These are phyloP conservation scores for Diplocarpon mali DNA, from an alignment of 2,329 filamentous ascomycete species.

Conservation along the genomic window DNA sequence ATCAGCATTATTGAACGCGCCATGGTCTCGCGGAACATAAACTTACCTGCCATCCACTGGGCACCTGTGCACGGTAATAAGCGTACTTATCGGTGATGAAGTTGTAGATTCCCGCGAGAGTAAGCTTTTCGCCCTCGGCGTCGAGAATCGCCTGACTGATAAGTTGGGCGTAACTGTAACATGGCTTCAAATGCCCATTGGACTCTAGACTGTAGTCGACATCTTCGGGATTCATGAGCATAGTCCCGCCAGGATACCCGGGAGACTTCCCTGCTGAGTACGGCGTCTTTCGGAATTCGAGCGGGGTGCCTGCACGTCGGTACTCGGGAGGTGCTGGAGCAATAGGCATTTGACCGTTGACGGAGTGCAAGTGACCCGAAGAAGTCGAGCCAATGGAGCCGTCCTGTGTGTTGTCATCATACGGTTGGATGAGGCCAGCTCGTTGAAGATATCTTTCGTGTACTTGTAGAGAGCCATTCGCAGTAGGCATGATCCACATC, in stretches of 20 bases:
- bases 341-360: slow-evolving; percentile 33
- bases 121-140: slow-evolving; percentile 77
- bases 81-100: slow-evolving; percentile 88
- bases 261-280: slow-evolving; percentile 23
- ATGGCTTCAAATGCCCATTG: slow-evolving; percentile 85
- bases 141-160: slow-evolving; percentile 94
- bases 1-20: neutral
- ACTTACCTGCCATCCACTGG: slow-evolving; percentile 80
- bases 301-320: slow-evolving; percentile 48
- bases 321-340: slow-evolving; percentile 50
- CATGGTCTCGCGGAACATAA: neutral
- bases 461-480: slow-evolving; percentile 54
- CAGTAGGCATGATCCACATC: slow-evolving; percentile 91
- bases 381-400: slow-evolving; percentile 6
- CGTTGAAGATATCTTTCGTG: slow-evolving; percentile 59
- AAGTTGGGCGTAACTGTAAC: slow-evolving; percentile 92
- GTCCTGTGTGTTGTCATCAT: slow-evolving; percentile 11
- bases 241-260: slow-evolving; percentile 27
- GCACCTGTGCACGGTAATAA: slow-evolving; percentile 71
- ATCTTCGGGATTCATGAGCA: slow-evolving; percentile 38
- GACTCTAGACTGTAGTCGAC: slow-evolving; percentile 74
- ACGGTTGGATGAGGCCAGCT: slow-evolving; percentile 39
- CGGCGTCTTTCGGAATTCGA: slow-evolving; percentile 16
- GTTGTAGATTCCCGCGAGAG: slow-evolving; percentile 83
- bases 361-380: slow-evolving; percentile 1